Percentiles rank a stretch among this genome's conserved stretches.
Conservation (phyloP, 495 filamentous ascomycete species). For the Tuber indicum region DNA sequence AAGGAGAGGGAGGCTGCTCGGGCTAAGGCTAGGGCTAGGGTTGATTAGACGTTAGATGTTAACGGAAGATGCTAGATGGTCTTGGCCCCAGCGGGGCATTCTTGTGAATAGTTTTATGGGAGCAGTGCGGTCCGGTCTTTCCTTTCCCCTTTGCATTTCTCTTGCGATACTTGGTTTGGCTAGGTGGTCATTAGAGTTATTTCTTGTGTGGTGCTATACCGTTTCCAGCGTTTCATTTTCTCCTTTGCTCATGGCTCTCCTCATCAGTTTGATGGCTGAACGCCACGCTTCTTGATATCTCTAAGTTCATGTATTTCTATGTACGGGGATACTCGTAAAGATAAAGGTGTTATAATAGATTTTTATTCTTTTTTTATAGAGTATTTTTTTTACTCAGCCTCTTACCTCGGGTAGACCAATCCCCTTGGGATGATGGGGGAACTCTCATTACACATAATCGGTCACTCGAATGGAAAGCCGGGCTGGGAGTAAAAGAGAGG, state of each 20-base stretch:
- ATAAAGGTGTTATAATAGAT: not conserved
- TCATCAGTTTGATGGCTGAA: not conserved
- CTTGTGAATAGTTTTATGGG: not conserved
- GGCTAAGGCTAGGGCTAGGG: slow-evolving; percentile 27
- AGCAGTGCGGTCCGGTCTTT: not conserved
- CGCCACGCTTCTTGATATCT: not conserved
- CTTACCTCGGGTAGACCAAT: not conserved
- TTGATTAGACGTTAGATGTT: too few relatives aligned
- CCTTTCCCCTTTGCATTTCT: not conserved
- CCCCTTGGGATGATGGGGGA: not conserved
- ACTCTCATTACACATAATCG: not conserved
- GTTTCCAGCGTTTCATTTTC: not conserved
- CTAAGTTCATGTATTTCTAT: not conserved
- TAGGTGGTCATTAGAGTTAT: not conserved
- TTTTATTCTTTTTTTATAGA: not conserved
- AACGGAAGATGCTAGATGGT: not conserved
- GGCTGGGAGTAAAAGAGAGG: not conserved
- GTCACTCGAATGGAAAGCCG: not conserved
- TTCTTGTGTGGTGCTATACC: not conserved
- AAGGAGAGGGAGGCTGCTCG: slow-evolving; percentile 52
- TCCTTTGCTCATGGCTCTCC: not conserved
- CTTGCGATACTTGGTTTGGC: not conserved
- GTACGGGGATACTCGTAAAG: not conserved
- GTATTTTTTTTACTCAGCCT: not conserved
- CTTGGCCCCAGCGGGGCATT: not conserved